Conservation (phyloP, 2,329 filamentous ascomycete genomes). For the Pezicula rhizophila region DNA sequence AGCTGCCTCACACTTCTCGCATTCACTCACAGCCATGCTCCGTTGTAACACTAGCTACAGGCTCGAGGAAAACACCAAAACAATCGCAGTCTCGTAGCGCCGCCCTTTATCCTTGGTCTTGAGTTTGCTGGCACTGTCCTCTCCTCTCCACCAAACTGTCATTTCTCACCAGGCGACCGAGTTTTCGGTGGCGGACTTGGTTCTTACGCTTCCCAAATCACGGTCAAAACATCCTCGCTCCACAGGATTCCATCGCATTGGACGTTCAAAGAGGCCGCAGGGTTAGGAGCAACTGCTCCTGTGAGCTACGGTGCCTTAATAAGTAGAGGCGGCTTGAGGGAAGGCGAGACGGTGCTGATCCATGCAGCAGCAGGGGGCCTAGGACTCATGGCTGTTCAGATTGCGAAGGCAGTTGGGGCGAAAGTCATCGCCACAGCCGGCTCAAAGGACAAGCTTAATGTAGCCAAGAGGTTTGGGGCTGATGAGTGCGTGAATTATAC, state of each 20-base stretch:
- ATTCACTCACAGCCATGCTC: slow-evolving; percentile 1
- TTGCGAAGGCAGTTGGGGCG: slow-evolving; percentile 46
- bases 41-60: slow-evolving; percentile 16
- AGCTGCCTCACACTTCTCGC: background rate
- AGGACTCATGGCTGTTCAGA: slow-evolving; percentile 49
- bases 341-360: slow-evolving; percentile 46
- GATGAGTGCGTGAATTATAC: slow-evolving; percentile 36
- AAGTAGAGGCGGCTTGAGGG: slow-evolving; percentile 32
- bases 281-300: slow-evolving; percentile 45
- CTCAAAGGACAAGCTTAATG: slow-evolving; percentile 36
- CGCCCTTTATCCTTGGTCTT: slow-evolving; percentile 53
- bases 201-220: slow-evolving; percentile 46
- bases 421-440: slow-evolving; percentile 48
- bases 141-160: slow-evolving; percentile 28
- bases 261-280: slow-evolving; percentile 43
- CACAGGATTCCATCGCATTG: slow-evolving; percentile 39
- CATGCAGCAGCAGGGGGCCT: slow-evolving; percentile 50
- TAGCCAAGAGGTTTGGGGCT: slow-evolving; percentile 35
- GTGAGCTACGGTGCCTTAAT: slow-evolving; percentile 48
- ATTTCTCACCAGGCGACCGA: slow-evolving; percentile 39
- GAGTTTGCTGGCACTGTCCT: slow-evolving; percentile 52
- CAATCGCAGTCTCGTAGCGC: slow-evolving; percentile 46
- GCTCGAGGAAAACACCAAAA: slow-evolving; percentile 55
- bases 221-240: slow-evolving; percentile 31
- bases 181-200: slow-evolving; percentile 49